Evolutionary conservation across 2,329 filamentous ascomycete species (phyloP).

Genomic region (Phialophora verrucosa): DNA sequence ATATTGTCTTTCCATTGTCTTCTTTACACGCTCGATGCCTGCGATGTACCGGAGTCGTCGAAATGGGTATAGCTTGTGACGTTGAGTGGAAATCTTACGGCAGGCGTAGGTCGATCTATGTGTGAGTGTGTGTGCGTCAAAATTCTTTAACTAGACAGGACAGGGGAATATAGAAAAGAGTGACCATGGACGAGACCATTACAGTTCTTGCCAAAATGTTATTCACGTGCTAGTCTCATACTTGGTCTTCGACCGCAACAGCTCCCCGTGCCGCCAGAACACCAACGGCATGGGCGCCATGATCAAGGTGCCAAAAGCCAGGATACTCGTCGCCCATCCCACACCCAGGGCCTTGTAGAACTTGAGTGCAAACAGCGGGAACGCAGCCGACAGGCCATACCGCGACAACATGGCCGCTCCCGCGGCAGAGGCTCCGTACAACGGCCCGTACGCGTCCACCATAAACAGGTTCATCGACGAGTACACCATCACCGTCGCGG

Average conservation of each 20-base stretch:
- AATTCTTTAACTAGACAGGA: too few relatives aligned
- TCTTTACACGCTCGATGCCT: too few relatives aligned
- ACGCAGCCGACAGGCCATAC: constrained; percentile 44
- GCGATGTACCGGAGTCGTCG: too few relatives aligned
- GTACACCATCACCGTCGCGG: constrained; percentile 44
- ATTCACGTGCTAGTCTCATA: constrained; percentile 35
- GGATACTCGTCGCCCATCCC: constrained; percentile 49
- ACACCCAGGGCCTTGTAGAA: constrained; percentile 50
- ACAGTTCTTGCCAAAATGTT: background rate
- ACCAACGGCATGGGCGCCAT: constrained; percentile 48
- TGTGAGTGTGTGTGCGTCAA: too few relatives aligned
- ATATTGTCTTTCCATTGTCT: too few relatives aligned
- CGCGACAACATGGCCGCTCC: constrained; percentile 42
- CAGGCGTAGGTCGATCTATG: too few relatives aligned
- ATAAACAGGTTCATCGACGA: constrained; percentile 48
- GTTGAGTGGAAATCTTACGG: too few relatives aligned
- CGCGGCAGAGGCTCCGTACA: constrained; percentile 48
- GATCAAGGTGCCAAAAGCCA: constrained; percentile 46
- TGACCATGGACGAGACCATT: background rate
- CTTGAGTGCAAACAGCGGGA: constrained; percentile 49
- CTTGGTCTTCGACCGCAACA: constrained; percentile 43
- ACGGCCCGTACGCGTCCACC: constrained; percentile 49
- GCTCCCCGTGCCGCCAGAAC: constrained; percentile 45
- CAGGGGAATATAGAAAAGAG: too few relatives aligned
- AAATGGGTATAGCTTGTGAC: too few relatives aligned